A percentile compares a stretch with the other conserved stretches of the same genome.
phyloP scores from a whole-genome alignment of 2,329 filamentous ascomycete species.

The Tolypocladium album region DNA sequence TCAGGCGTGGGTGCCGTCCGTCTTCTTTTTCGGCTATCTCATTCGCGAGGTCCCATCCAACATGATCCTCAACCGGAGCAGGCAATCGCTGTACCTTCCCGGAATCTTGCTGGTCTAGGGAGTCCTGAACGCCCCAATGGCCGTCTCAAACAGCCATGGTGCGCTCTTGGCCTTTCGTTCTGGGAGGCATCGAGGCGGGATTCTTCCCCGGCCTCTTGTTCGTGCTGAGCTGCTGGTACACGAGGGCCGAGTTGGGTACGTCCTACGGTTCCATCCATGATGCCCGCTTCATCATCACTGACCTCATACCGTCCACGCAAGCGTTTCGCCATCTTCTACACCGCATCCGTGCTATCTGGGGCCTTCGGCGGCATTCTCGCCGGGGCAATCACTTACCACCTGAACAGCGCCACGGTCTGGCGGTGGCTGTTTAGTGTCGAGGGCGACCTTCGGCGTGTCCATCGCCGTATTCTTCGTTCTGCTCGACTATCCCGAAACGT shows the following conservation, averaged over 20 bases:
- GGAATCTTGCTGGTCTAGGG: slow-evolving; percentile 38
- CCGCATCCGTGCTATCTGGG: slow-evolving; percentile 46
- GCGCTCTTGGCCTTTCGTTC: slow-evolving; percentile 32
- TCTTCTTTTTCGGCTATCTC: slow-evolving; percentile 45
- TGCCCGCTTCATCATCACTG: not conserved
- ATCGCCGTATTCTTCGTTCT: slow-evolving; percentile 49
- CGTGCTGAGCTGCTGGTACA: slow-evolving; percentile 47
- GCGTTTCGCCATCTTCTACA: slow-evolving; percentile 46
- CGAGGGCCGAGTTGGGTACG: slow-evolving; percentile 30
- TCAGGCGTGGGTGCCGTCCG: slow-evolving; percentile 31
- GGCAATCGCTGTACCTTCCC: slow-evolving; percentile 38
- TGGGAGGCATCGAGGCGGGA: slow-evolving; percentile 39
- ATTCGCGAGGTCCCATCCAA: slow-evolving; percentile 43
- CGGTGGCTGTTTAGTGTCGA: slow-evolving; percentile 61
- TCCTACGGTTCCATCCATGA: not conserved
- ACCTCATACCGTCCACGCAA: slow-evolving; percentile 17
- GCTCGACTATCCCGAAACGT: slow-evolving; percentile 56
- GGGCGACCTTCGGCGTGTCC: slow-evolving; percentile 40
- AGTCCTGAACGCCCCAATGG: slow-evolving; percentile 31
- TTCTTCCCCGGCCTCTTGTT: slow-evolving; percentile 41
- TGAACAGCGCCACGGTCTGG: slow-evolving; percentile 47
- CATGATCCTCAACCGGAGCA: slow-evolving; percentile 36
- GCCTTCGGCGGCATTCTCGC: slow-evolving; percentile 55
- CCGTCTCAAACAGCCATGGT: slow-evolving; percentile 31
- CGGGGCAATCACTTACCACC: slow-evolving; percentile 47